Evolutionary conservation across 2,329 filamentous ascomycete genomes (phyloP).

Genomic region (Clonostachys rhizophaga): DNA sequence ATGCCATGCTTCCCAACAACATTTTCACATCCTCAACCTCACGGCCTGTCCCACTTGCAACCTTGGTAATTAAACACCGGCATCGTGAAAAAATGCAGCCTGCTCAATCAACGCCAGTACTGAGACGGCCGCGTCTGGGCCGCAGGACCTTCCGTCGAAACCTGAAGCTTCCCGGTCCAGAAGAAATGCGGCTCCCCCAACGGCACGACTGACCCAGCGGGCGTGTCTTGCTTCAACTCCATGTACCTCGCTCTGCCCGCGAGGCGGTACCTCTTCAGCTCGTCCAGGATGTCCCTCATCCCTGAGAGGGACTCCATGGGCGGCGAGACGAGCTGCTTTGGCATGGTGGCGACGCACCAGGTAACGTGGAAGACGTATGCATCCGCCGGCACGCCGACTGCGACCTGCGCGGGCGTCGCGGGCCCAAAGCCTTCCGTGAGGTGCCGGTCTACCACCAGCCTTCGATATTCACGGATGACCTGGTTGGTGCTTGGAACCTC

Average conservation of each 20-base stretch:
- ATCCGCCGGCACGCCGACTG: conserved; percentile 40
- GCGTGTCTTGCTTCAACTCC: conserved; percentile 6
- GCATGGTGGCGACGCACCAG: conserved; percentile 44
- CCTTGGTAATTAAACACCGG: too few relatives aligned
- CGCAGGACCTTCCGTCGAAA: conserved; percentile 9
- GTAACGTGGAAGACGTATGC: conserved; percentile 43
- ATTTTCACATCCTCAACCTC: too few relatives aligned
- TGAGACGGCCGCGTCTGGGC: neutral
- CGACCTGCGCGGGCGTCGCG: conserved; percentile 41
- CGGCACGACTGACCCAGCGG: conserved; percentile 2
- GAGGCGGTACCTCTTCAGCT: conserved; percentile 31
- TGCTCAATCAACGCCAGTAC: conserved; percentile 1
- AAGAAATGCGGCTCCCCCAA: conserved; percentile 22
- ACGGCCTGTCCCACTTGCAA: too few relatives aligned
- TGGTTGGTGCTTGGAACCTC: conserved; percentile 20
- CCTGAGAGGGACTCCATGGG: conserved; percentile 16
- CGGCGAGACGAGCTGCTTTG: conserved; percentile 19
- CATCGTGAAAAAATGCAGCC: too few relatives aligned
- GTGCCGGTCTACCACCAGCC: conserved; percentile 27
- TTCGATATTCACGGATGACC: conserved; percentile 43
- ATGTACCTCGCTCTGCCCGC: conserved; percentile 20
- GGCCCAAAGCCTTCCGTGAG: conserved; percentile 34
- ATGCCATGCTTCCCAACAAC: too few relatives aligned
- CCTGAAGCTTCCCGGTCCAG: conserved; percentile 33
- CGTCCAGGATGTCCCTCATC: conserved; percentile 38